These are phyloP conservation scores for Corynespora cassiicola DNA, from an alignment of 2,329 filamentous ascomycete species.

Conservation along the genomic window DNA sequence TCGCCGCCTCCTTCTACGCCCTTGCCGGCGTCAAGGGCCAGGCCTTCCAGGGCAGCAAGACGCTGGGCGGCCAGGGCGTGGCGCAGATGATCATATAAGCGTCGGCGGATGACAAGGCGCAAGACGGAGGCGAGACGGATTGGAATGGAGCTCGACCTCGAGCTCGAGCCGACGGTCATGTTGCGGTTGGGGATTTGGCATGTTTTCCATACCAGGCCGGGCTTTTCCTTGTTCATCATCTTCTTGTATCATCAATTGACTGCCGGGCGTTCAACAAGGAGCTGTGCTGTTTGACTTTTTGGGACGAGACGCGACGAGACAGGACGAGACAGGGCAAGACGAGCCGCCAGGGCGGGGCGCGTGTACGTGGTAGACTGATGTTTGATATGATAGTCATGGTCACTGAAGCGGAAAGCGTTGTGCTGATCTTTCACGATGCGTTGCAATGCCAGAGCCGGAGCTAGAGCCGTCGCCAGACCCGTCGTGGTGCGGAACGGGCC, in stretches of 20 bases:
- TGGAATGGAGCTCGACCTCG: background rate
- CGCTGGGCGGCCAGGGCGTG: conserved; percentile 88
- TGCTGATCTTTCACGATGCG: too few species aligned
- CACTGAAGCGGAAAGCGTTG: too few species aligned
- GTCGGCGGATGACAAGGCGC: background rate
- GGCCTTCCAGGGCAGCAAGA: conserved; percentile 92
- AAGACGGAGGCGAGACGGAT: background rate
- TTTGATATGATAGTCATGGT: too few species aligned
- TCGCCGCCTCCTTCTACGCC: conserved; percentile 82
- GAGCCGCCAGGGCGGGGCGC: too few species aligned
- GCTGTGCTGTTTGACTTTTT: conserved; percentile 2
- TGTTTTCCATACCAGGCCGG: too few species aligned
- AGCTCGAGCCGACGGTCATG: too few species aligned
- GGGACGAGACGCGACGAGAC: conserved; percentile 4
- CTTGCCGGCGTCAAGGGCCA: conserved; percentile 82
- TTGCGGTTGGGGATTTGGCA: conserved; percentile 9
- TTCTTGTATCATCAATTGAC: conserved; percentile 34
- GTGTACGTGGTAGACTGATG: too few species aligned
- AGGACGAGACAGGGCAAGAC: too few species aligned
- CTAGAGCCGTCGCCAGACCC: too few species aligned
- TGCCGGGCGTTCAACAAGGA: conserved; percentile 39
- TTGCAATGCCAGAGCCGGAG: too few species aligned
- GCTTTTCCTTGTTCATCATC: too few species aligned
- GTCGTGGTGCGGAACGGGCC: too few species aligned
- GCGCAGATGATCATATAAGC: conserved; percentile 90